Conservation (phyloP, 768 basidiomycete genomes). For the Termitomyces sp. region DNA sequence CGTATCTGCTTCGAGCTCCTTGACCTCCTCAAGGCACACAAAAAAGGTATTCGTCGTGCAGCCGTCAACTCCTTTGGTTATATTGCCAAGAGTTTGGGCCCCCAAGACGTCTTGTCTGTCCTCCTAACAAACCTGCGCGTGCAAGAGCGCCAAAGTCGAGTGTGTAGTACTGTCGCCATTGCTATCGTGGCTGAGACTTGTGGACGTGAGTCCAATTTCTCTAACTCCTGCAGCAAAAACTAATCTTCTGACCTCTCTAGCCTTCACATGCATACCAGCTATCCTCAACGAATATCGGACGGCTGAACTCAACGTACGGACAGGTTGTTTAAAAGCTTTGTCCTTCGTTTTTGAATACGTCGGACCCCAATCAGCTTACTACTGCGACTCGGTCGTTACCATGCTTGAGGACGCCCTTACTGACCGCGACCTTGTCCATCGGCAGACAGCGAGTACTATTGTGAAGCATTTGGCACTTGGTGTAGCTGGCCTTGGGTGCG, state of each 20-base stretch:
- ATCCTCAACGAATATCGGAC: conserved; percentile 99
- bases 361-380: conserved; percentile 93
- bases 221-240: background rate
- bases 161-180: conserved; percentile 97
- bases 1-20: conserved; percentile 98
- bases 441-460: conserved; percentile 96
- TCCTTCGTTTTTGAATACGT: conserved; percentile 99
- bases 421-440: conserved; percentile 96
- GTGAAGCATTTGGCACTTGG: conserved; percentile 98
- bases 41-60: conserved; percentile 97
- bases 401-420: conserved; percentile 98
- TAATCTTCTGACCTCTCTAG: conserved; percentile 22
- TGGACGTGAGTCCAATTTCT: conserved; percentile 44
- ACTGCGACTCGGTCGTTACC: conserved; percentile 94
- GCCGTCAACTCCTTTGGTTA: conserved; percentile 99
- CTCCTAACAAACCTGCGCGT: conserved; percentile 94
- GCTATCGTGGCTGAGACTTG: conserved; percentile 94
- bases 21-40: conserved; percentile 96
- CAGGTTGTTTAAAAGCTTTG: conserved; percentile 96
- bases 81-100: conserved; percentile 98
- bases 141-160: conserved; percentile 97
- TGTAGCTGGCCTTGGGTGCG: conserved; percentile 93
- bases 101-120: conserved; percentile 95
- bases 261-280: conserved; percentile 98
- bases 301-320: conserved; percentile 96